Percentiles rank a stretch among this genome's conserved stretches.
Conservation (phyloP, 106 monocot species). For the Acorus gramineus region DNA sequence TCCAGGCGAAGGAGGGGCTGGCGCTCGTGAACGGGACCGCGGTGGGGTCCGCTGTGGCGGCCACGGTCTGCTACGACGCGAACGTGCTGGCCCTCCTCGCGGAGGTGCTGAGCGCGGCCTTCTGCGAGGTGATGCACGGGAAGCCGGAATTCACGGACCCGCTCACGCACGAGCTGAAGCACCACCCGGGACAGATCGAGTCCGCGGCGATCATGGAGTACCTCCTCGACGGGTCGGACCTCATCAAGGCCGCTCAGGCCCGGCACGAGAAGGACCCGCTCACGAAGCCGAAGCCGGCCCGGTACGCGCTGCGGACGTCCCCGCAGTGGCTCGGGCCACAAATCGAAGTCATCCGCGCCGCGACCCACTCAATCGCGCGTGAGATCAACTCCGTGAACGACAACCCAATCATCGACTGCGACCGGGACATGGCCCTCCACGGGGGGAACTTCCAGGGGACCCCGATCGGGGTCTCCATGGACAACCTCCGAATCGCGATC, state of each 20-base stretch:
- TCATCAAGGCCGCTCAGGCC: conserved; percentile 2
- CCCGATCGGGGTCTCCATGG: background rate
- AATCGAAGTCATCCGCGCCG: conserved; percentile 6
- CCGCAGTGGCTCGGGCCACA: conserved; percentile 15
- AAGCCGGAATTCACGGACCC: conserved; percentile 9
- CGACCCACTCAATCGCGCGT: background rate
- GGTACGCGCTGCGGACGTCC: conserved; percentile 9
- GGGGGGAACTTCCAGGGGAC: conserved; percentile 4
- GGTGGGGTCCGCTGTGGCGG: too few species aligned
- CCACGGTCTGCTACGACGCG: background rate
- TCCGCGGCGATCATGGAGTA: conserved; percentile 13
- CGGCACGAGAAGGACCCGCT: conserved; percentile 5
- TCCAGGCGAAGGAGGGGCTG: too few species aligned
- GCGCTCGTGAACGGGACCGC: too few species aligned
- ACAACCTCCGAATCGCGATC: background rate
- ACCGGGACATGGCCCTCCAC: too few species aligned
- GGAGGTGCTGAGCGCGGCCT: conserved; percentile 4
- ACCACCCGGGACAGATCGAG: conserved; percentile 13
- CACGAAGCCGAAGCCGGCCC: conserved; percentile 4
- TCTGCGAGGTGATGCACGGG: conserved; percentile 13
- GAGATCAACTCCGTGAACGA: background rate
- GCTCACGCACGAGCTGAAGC: conserved; percentile 11
- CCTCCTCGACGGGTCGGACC: background rate
- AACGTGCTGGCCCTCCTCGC: conserved; percentile 5
- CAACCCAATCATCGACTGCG: background rate